Conservation (phyloP, 371 early-diverging fungal genomes). For the Quaeritorhiza haematococci region DNA sequence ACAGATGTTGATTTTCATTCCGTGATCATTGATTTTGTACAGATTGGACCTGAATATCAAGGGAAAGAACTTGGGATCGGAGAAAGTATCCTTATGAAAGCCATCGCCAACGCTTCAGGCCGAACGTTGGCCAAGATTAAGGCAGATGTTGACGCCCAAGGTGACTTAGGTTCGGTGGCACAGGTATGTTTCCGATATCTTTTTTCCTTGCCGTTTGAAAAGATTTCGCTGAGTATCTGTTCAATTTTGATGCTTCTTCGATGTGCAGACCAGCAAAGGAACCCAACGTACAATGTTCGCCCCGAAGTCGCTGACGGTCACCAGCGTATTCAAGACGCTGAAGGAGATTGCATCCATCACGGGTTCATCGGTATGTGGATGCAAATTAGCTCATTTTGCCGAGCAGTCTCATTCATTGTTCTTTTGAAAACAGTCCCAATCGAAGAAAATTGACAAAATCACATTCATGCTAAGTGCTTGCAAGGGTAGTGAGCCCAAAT, state of each 20-base stretch:
- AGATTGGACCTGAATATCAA: slow-evolving; percentile 93
- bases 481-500: slow-evolving; percentile 85
- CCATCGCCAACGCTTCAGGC: slow-evolving; percentile 87
- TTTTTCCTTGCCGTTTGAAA: background rate
- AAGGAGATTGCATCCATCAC: slow-evolving; percentile 79
- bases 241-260: background rate
- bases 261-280: slow-evolving; percentile 57
- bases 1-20: background rate
- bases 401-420: background rate
- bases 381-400: slow-evolving; percentile 3
- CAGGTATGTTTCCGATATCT: slow-evolving; percentile 42
- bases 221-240: background rate
- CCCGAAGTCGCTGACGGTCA: slow-evolving; percentile 76
- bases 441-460: slow-evolving; percentile 81
- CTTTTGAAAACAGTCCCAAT: slow-evolving; percentile 59
- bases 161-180: slow-evolving; percentile 93
- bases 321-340: slow-evolving; percentile 79
- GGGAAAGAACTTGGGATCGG: slow-evolving; percentile 96
- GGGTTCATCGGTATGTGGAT: slow-evolving; percentile 70
- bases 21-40: background rate
- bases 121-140: slow-evolving; percentile 72
- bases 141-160: slow-evolving; percentile 65
- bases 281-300: slow-evolving; percentile 70
- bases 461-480: slow-evolving; percentile 77
- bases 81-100: slow-evolving; percentile 89